A percentile compares a stretch with the other conserved stretches of the same genome.
Evolutionary conservation across 1,284 basidiomycete genomes (phyloP).

Genomic region (Malassezia obtusa): DNA sequence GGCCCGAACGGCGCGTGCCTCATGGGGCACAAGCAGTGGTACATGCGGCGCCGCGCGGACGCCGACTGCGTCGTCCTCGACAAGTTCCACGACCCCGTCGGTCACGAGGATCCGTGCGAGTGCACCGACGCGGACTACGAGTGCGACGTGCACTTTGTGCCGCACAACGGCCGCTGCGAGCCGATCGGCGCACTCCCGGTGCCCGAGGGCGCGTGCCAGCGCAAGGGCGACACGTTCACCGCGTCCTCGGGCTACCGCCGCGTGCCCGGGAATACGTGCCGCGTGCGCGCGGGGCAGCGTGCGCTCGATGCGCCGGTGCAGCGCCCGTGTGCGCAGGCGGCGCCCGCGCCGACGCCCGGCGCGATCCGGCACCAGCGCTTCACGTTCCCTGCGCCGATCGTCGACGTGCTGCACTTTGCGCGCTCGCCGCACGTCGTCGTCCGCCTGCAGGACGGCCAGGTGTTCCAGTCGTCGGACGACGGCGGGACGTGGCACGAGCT

Average conservation of each 20-base stretch:
- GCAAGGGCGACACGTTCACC: conserved; percentile 58
- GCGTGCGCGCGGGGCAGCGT: conserved; percentile 52
- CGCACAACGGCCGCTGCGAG: conserved; percentile 61
- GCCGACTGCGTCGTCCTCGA: conserved; percentile 85
- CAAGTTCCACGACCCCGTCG: conserved; percentile 53
- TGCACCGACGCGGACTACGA: conserved; percentile 85
- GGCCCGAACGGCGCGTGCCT: conserved; percentile 60
- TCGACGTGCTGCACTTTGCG: conserved; percentile 72
- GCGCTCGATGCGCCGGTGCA: conserved; percentile 62
- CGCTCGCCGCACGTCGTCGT: conserved; percentile 66
- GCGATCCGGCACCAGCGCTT: conserved; percentile 51
- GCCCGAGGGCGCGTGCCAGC: conserved; percentile 63
- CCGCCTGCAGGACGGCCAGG: conserved; percentile 62
- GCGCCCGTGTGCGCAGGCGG: conserved; percentile 61
- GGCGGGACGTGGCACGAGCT: conserved; percentile 75
- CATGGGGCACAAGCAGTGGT: conserved; percentile 98
- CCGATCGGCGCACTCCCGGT: conserved; percentile 75
- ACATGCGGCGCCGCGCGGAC: conserved; percentile 69
- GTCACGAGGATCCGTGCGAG: conserved; percentile 68
- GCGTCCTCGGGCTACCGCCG: conserved; percentile 85
- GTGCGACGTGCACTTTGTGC: conserved; percentile 81
- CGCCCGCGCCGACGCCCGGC: conserved; percentile 31
- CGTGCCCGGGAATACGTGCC: conserved; percentile 85
- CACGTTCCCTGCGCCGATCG: conserved; percentile 62
- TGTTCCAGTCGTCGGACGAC: conserved; percentile 91